These are phyloP conservation scores for Pyrenophora teres DNA, from an alignment of 2,329 filamentous ascomycete species.

Conservation along the genomic window DNA sequence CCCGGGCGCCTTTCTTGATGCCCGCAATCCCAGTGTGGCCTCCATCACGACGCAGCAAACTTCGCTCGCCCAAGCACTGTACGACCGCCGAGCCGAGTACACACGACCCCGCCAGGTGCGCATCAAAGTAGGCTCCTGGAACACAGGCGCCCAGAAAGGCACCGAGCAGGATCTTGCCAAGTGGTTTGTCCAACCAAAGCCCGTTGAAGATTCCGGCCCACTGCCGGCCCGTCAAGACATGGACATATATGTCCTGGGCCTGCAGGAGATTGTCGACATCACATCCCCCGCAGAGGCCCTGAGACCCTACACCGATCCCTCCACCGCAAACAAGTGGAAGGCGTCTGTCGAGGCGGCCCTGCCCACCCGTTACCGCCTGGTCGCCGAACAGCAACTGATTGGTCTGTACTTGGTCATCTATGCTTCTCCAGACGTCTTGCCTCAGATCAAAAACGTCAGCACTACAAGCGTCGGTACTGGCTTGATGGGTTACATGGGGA, in stretches of 20 bases:
- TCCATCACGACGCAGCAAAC: constrained; percentile 50
- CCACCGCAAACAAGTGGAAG: constrained; percentile 78
- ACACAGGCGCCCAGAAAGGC: constrained; percentile 82
- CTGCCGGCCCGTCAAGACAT: constrained; percentile 69
- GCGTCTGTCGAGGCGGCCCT: constrained; percentile 73
- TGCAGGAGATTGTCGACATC: constrained; percentile 92
- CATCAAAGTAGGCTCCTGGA: constrained; percentile 94
- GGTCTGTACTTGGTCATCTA: constrained; percentile 85
- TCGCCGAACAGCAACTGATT: constrained; percentile 83
- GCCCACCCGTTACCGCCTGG: constrained; percentile 74
- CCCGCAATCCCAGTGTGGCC: constrained; percentile 25
- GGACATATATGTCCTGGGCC: constrained; percentile 83
- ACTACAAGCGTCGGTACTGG: constrained; percentile 86
- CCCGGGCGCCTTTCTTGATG: constrained; percentile 56
- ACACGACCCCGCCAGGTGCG: constrained; percentile 73
- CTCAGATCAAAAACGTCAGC: constrained; percentile 79
- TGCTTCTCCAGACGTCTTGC: constrained; percentile 74
- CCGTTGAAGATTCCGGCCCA: constrained; percentile 61
- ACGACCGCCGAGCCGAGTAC: constrained; percentile 78
- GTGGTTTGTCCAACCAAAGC: constrained; percentile 85
- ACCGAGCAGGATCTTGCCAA: constrained; percentile 84
- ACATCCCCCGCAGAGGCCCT: constrained; percentile 79
- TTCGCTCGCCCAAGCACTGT: constrained; percentile 62
- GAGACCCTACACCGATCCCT: constrained; percentile 73
- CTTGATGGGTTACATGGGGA: constrained; percentile 89